A percentile compares a stretch with the other conserved stretches of the same genome.
Evolutionary conservation across 106 monocot genomes (phyloP).

Genomic region (Allium cepa): DNA sequence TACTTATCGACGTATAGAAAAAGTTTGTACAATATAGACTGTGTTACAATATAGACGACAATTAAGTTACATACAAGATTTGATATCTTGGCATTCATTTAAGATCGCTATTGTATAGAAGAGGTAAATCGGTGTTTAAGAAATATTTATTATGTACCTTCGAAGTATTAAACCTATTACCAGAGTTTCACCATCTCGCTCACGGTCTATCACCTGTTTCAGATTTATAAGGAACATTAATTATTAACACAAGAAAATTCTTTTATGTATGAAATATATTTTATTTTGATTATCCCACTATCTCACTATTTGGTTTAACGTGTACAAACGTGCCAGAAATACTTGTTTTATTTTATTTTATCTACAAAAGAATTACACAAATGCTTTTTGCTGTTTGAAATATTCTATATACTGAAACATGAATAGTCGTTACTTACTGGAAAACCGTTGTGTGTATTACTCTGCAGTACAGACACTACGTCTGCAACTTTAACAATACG

Average conservation of each 20-base stretch:
- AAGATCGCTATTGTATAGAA: no score
- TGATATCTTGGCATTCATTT: no score
- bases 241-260: not conserved
- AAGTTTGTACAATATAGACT: no score
- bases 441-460: constrained; percentile 90
- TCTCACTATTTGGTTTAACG: no score
- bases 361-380: no score
- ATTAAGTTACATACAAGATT: no score
- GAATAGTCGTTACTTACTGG: constrained; percentile 50
- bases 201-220: constrained; percentile 69
- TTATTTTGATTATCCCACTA: no score
- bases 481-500: constrained; percentile 82
- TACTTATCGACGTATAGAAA: no score
- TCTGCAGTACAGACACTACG: constrained; percentile 61
- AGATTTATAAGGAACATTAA: constrained; percentile 8
- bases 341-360: no score
- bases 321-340: no score
- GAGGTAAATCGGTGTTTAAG: not conserved
- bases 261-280: not conserved
- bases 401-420: not conserved
- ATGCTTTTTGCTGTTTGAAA: no score
- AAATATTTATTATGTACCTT: constrained; percentile 32
- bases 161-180: constrained; percentile 92
- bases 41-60: no score
- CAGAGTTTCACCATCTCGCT: constrained; percentile 59